A percentile compares a stretch with the other conserved stretches of the same genome.
Evolutionary conservation across 208 protist species (phyloP).

Genomic region (Crithidia thermophila): DNA sequence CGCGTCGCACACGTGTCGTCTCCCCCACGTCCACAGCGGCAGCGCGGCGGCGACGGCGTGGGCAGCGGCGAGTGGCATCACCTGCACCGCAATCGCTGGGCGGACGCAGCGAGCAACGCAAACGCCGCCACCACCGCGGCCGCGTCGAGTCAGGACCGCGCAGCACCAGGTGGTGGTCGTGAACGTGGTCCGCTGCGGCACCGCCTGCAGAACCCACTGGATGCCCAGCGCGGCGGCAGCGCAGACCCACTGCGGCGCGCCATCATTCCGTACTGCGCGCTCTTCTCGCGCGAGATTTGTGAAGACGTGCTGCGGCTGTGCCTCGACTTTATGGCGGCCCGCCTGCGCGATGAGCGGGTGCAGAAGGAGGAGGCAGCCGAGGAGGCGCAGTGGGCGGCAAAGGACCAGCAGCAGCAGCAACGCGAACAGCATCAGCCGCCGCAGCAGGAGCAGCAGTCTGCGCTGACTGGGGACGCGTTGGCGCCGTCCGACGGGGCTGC

Average conservation of each 20-base stretch:
- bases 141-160: too few species aligned
- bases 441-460: neutral
- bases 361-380: constrained; percentile 14
- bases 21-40: too few species aligned
- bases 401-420: constrained; percentile 6
- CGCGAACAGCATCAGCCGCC: neutral
- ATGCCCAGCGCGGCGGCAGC: neutral
- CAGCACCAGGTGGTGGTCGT: neutral
- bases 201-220: constrained; percentile 23
- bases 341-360: constrained; percentile 17
- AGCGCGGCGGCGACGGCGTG: too few species aligned
- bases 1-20: too few species aligned
- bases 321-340: constrained; percentile 30
- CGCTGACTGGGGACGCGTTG: neutral
- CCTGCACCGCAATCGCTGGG: too few species aligned
- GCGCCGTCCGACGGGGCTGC: neutral
- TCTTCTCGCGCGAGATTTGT: constrained; percentile 26
- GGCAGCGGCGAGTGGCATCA: too few species aligned
- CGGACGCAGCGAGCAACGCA: too few species aligned
- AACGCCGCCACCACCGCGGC: too few species aligned
- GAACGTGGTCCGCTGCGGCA: constrained; percentile 20
- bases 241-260: constrained; percentile 21
- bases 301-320: constrained; percentile 28
- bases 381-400: neutral
- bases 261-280: constrained; percentile 33